phyloP scores from a whole-genome alignment of 345 rosid genomes.

The Dimocarpus longan region DNA sequence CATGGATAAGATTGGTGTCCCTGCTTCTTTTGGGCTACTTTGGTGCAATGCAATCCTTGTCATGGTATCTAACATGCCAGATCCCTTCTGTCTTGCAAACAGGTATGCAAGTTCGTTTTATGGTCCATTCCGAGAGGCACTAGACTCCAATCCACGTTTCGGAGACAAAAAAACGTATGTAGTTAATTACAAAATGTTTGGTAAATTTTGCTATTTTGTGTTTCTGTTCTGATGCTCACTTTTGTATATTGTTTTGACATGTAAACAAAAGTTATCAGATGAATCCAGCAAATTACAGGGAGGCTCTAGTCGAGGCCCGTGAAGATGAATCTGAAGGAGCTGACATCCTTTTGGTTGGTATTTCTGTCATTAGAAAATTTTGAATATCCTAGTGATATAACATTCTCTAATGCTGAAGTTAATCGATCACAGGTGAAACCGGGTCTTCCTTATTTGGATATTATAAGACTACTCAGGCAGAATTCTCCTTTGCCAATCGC shows the following conservation, averaged over 20 bases:
- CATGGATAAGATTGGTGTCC: neutral
- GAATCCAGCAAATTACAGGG: conserved; percentile 95
- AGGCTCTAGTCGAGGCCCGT: conserved; percentile 77
- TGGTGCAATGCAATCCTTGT: conserved; percentile 9
- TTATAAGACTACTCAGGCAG: conserved; percentile 85
- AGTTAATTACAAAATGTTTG: conserved; percentile 8
- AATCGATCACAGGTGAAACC: conserved; percentile 74
- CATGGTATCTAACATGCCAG: conserved; percentile 11
- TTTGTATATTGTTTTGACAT: conserved; percentile 29
- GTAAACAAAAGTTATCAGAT: conserved; percentile 81
- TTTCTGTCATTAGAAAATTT: conserved; percentile 15
- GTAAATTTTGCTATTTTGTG: neutral
- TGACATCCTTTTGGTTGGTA: conserved; percentile 83
- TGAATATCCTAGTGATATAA: neutral
- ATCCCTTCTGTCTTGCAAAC: conserved; percentile 24
- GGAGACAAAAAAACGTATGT: conserved; percentile 93
- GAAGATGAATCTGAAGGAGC: conserved; percentile 98
- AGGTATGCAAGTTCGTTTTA: conserved; percentile 97
- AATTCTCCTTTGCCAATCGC: conserved; percentile 84
- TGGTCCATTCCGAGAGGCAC: conserved; percentile 94
- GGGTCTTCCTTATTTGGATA: conserved; percentile 94
- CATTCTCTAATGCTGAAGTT: conserved; percentile 23
- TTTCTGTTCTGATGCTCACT: conserved; percentile 12
- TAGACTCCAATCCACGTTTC: conserved; percentile 92
- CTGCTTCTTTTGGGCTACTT: neutral